Conservation (phyloP, 768 basidiomycete genomes). For the Pleurotus djamor region DNA sequence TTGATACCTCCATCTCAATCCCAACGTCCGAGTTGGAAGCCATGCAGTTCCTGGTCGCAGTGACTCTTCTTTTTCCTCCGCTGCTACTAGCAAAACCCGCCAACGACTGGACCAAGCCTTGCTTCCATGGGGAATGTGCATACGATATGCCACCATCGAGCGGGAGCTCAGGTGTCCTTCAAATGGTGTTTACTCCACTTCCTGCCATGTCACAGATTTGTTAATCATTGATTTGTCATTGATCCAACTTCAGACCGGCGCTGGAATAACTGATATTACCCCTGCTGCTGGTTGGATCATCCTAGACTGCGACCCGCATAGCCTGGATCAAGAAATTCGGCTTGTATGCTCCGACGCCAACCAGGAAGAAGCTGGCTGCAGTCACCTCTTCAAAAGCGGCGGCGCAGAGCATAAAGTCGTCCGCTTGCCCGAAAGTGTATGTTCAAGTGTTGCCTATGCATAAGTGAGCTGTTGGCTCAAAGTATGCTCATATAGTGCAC, state of each 20-base stretch:
- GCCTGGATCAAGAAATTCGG: conserved; percentile 27
- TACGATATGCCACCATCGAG: not conserved
- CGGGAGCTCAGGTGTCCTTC: conserved; percentile 11
- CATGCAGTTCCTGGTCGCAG: too few relatives aligned
- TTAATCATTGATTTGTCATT: too few relatives aligned
- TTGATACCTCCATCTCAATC: too few relatives aligned
- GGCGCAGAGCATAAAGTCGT: not conserved
- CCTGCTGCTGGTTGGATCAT: conserved; percentile 36
- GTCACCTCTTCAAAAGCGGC: not conserved
- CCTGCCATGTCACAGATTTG: too few relatives aligned
- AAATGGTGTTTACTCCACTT: not conserved
- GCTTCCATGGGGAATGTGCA: conserved; percentile 3
- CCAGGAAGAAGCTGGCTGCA: not conserved
- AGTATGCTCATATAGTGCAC: not conserved
- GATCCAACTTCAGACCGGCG: conserved; percentile 7
- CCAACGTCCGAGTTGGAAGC: too few relatives aligned
- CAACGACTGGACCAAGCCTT: conserved; percentile 1
- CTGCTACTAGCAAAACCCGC: not conserved
- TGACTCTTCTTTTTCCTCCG: too few relatives aligned
- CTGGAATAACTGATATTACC: conserved; percentile 18
- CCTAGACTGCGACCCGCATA: conserved; percentile 27
- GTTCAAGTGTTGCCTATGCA: not conserved
- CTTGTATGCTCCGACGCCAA: conserved; percentile 20
- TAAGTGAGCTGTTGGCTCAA: not conserved
- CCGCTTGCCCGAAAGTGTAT: conserved; percentile 4